Evolutionary conservation across 345 rosid species (phyloP).

Genomic region (Crucihimalaya himalaica): DNA sequence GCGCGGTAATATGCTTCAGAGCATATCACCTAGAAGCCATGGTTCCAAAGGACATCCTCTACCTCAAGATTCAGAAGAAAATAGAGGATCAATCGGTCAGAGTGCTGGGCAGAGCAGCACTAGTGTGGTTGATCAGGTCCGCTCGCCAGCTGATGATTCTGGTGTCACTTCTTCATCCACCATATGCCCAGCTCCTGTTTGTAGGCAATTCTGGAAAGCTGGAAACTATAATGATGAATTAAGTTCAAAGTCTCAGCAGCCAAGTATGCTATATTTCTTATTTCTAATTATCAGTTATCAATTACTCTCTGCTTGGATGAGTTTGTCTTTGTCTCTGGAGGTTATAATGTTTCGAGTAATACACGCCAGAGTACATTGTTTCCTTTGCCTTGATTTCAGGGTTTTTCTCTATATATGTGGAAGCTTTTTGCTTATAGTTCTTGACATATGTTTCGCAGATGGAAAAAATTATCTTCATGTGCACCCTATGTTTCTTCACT

Average conservation of each 20-base stretch:
- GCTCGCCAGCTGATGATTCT: slow-evolving; percentile 64
- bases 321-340: background rate
- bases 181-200: slow-evolving; percentile 66
- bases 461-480: slow-evolving; percentile 82
- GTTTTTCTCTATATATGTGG: background rate
- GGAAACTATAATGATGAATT: slow-evolving; percentile 60
- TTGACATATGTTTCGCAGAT: slow-evolving; percentile 43
- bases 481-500: slow-evolving; percentile 97
- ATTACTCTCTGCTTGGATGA: slow-evolving; percentile 22
- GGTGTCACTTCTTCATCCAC: slow-evolving; percentile 63
- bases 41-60: slow-evolving; percentile 34
- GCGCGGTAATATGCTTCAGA: slow-evolving; percentile 38
- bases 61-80: slow-evolving; percentile 59
- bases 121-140: slow-evolving; percentile 70
- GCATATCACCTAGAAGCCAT: slow-evolving; percentile 16
- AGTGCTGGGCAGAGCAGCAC: slow-evolving; percentile 58
- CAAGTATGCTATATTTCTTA: slow-evolving; percentile 51
- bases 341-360: background rate
- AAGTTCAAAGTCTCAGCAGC: slow-evolving; percentile 53
- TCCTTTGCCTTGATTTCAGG: slow-evolving; percentile 4
- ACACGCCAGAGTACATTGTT: background rate
- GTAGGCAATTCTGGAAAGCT: slow-evolving; percentile 96
- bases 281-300: background rate
- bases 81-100: slow-evolving; percentile 50
- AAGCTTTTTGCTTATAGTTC: slow-evolving; percentile 6